A percentile compares a stretch with the other conserved stretches of the same genome.
These are phyloP conservation scores for Moniliophthora roreri DNA, from an alignment of 1,284 basidiomycete genomes.

Conservation along the genomic window DNA sequence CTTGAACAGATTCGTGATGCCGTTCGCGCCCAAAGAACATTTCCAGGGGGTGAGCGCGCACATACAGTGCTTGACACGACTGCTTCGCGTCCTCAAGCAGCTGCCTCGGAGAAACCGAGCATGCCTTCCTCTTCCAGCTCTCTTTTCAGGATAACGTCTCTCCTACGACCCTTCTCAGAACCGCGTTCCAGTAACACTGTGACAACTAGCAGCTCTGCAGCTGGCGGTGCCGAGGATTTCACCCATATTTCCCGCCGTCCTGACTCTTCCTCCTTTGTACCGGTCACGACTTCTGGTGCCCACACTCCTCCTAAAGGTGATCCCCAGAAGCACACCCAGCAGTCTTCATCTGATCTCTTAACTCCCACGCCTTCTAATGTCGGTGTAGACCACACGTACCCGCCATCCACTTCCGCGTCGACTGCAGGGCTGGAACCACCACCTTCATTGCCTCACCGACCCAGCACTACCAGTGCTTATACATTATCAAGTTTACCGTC, in stretches of 20 bases:
- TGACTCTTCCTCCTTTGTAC: slow-evolving; percentile 58
- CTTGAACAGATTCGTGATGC: slow-evolving; percentile 78
- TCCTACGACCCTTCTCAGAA: slow-evolving; percentile 67
- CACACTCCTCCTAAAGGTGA: slow-evolving; percentile 23
- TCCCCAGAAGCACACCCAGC: slow-evolving; percentile 4
- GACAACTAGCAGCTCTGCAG: slow-evolving; percentile 27
- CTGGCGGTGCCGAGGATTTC: slow-evolving; percentile 56
- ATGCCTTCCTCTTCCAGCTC: slow-evolving; percentile 31
- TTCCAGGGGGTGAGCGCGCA: slow-evolving; percentile 34
- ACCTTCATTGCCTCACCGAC: slow-evolving; percentile 25
- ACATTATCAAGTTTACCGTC: background rate
- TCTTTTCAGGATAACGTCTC: slow-evolving; percentile 56
- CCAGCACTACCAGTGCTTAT: slow-evolving; percentile 16
- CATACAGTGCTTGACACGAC: slow-evolving; percentile 70
- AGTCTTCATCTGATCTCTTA: slow-evolving; percentile 16
- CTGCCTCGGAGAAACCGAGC: slow-evolving; percentile 23
- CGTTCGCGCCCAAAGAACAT: slow-evolving; percentile 55
- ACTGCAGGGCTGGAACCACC: slow-evolving; percentile 17
- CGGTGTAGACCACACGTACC: slow-evolving; percentile 67
- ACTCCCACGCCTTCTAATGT: slow-evolving; percentile 29
- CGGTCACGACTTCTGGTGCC: slow-evolving; percentile 45
- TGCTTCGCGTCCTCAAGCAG: slow-evolving; percentile 36
- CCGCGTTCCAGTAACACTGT: slow-evolving; percentile 33
- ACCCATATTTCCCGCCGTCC: slow-evolving; percentile 63
- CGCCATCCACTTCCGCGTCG: slow-evolving; percentile 59